A percentile compares a stretch with the other conserved stretches of the same genome.
Conservation (phyloP, 257 asterid genomes). For the Solanum clarkiae region DNA sequence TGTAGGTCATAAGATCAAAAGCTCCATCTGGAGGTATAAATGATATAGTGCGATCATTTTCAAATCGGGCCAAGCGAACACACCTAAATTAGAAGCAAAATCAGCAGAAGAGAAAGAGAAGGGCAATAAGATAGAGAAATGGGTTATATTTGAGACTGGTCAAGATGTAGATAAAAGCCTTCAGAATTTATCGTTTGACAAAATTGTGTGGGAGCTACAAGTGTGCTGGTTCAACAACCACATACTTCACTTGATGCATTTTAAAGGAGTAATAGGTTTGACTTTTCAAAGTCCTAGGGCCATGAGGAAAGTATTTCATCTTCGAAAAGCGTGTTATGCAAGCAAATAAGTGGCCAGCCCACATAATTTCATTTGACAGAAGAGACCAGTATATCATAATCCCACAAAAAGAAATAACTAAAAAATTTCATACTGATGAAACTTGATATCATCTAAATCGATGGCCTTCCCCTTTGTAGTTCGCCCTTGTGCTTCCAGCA, state of each 20-base stretch:
- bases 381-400: neutral
- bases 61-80: conserved; percentile 97
- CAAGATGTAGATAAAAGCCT: neutral
- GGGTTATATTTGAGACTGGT: neutral
- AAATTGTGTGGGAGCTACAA: neutral
- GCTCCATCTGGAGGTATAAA: conserved; percentile 98
- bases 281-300: neutral
- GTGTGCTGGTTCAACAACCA: neutral
- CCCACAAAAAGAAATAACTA: conserved; percentile 1
- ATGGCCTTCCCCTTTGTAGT: conserved; percentile 93
- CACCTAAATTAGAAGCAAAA: conserved; percentile 47
- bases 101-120: neutral
- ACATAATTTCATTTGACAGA: neutral
- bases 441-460: conserved; percentile 96
- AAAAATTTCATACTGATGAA: conserved; percentile 74
- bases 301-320: neutral
- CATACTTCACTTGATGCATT: neutral
- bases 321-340: neutral
- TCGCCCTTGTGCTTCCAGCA: conserved; percentile 97
- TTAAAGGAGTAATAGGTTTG: neutral
- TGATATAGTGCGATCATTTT: conserved; percentile 92
- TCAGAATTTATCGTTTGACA: neutral
- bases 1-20: conserved; percentile 98
- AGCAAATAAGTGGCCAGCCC: neutral
- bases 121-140: neutral